Conservation (phyloP, 768 basidiomycete genomes). For the Leccinum longicurvipes region DNA sequence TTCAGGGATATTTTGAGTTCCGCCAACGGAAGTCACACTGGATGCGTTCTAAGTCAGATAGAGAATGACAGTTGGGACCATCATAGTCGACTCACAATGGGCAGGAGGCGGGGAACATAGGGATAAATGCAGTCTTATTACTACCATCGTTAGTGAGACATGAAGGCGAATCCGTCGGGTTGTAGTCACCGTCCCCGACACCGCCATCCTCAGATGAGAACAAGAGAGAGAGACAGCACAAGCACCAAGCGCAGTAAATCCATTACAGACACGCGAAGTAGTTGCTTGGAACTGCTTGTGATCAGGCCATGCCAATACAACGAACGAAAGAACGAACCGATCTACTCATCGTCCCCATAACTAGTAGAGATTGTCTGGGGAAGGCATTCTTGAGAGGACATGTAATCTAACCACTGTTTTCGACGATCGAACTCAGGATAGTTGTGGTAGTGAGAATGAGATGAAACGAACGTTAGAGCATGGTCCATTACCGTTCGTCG, state of each 20-base stretch:
- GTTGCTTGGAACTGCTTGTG: conserved; percentile 44
- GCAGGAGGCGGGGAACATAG: conserved; percentile 59
- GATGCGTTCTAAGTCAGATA: neutral
- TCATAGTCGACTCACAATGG: conserved; percentile 41
- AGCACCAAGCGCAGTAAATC: conserved; percentile 63
- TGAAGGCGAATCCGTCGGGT: conserved; percentile 41
- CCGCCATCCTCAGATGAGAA: conserved; percentile 68
- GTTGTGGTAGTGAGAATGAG: conserved; percentile 17
- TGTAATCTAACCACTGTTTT: conserved; percentile 57
- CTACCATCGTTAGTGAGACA: conserved; percentile 60
- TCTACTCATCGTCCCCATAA: conserved; percentile 72
- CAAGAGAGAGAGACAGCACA: conserved; percentile 61
- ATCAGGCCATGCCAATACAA: neutral
- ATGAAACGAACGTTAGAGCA: conserved; percentile 37
- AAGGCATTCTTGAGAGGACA: conserved; percentile 42
- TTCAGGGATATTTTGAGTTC: conserved; percentile 58
- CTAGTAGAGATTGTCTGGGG: too few species aligned
- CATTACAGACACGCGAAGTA: conserved; percentile 55
- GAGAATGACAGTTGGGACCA: neutral
- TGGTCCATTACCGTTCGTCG: conserved; percentile 47
- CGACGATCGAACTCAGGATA: neutral
- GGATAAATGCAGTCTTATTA: conserved; percentile 55
- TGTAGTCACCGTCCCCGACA: conserved; percentile 59
- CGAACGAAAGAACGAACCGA: conserved; percentile 36
- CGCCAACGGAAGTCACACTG: conserved; percentile 75